Evolutionary conservation across 1,284 basidiomycete genomes (phyloP).

Genomic region (Erythrobasidium hasegawianum): DNA sequence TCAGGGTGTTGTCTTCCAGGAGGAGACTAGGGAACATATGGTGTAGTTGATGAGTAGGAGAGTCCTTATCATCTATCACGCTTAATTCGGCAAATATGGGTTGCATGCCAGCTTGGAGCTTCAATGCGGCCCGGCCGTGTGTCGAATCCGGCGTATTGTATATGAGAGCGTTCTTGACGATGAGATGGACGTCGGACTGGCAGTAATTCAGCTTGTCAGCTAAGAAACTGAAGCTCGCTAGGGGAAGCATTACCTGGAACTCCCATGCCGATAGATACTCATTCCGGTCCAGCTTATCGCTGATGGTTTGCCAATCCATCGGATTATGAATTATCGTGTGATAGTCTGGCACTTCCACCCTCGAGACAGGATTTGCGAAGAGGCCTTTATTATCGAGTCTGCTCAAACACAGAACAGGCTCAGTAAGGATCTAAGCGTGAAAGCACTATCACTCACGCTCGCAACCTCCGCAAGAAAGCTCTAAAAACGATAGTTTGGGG

Average conservation of each 20-base stretch:
- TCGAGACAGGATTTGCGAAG: constrained; percentile 78
- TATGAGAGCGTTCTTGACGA: constrained; percentile 76
- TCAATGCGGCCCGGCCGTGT: constrained; percentile 68
- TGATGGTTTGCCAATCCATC: constrained; percentile 84
- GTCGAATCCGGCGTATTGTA: constrained; percentile 77
- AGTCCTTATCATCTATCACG: constrained; percentile 53
- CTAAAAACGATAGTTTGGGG: constrained; percentile 62
- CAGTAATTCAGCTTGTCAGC: background rate
- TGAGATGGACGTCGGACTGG: constrained; percentile 77
- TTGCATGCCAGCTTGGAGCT: constrained; percentile 61
- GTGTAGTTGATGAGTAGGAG: constrained; percentile 11
- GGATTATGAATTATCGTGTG: constrained; percentile 79
- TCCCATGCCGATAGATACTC: constrained; percentile 69
- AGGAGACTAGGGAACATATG: constrained; percentile 5
- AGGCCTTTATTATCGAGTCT: constrained; percentile 71
- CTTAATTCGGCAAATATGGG: constrained; percentile 57
- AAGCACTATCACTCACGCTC: constrained; percentile 57
- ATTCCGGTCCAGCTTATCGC: constrained; percentile 69
- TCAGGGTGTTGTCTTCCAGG: constrained; percentile 2
- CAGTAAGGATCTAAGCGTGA: background rate
- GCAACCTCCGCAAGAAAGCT: constrained; percentile 66
- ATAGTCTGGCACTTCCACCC: constrained; percentile 81
- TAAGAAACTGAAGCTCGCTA: background rate
- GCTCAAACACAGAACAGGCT: too few relatives aligned
- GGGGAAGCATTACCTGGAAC: constrained; percentile 64